A percentile compares a stretch with the other conserved stretches of the same genome.
These are phyloP conservation scores for Tylopilus cervinicoccineus DNA, from an alignment of 768 basidiomycete genomes.

Conservation along the genomic window DNA sequence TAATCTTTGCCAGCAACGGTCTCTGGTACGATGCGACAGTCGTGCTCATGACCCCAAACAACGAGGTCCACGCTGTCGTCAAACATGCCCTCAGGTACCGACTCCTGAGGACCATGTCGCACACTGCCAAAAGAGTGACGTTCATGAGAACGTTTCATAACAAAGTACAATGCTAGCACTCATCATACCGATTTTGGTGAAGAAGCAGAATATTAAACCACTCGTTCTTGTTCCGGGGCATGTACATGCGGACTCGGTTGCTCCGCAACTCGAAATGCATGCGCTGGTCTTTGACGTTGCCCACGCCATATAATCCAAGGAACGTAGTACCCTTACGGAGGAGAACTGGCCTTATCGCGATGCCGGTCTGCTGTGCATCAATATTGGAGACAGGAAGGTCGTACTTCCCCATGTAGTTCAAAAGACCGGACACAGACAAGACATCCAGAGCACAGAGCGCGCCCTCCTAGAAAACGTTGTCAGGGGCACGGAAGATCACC, in stretches of 20 bases:
- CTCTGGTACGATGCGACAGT: constrained; percentile 90
- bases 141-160: constrained; percentile 10
- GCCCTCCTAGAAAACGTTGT: constrained; percentile 62
- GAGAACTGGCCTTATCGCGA: constrained; percentile 86
- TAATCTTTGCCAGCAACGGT: constrained; percentile 89
- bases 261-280: constrained; percentile 96
- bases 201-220: constrained; percentile 95
- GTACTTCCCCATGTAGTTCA: constrained; percentile 98
- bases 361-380: constrained; percentile 62
- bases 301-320: constrained; percentile 92
- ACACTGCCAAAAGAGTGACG: constrained; percentile 50
- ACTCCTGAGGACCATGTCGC: constrained; percentile 91
- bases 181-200: constrained; percentile 87
- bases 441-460: constrained; percentile 94
- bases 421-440: constrained; percentile 86
- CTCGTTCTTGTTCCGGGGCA: constrained; percentile 84
- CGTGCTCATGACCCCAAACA: constrained; percentile 99
- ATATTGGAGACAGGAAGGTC: constrained; percentile 77
- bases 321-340: constrained; percentile 82
- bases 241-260: constrained; percentile 93
- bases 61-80: constrained; percentile 93
- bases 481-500: neutral
- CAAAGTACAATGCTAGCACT: neutral
- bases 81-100: constrained; percentile 95
- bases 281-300: constrained; percentile 93